Percentiles rank a stretch among this genome's conserved stretches.
phyloP scores from a whole-genome alignment of 2,329 filamentous ascomycete species.

The Pseudogymnoascus sp. region DNA sequence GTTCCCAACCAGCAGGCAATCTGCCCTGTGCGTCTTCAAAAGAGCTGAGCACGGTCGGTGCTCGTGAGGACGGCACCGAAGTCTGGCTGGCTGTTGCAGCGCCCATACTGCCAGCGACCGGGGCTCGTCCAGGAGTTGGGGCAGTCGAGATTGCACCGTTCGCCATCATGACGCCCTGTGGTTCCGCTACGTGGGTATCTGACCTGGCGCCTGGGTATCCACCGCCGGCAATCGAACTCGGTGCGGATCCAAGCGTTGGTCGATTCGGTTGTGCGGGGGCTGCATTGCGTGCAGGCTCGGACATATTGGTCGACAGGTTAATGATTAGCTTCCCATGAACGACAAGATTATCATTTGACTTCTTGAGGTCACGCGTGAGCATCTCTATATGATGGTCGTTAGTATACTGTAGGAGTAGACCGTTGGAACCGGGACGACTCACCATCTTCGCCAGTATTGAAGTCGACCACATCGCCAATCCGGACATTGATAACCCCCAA shows the following conservation, averaged over 20 bases:
- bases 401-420: conserved; percentile 13
- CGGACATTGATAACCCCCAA: conserved; percentile 95
- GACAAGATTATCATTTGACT: conserved; percentile 94
- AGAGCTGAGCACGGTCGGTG: conserved; percentile 60
- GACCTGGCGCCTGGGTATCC: conserved; percentile 26
- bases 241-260: conserved; percentile 27
- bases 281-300: conserved; percentile 49
- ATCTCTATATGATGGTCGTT: conserved; percentile 55
- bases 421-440: conserved; percentile 30
- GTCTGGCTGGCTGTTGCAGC: conserved; percentile 17
- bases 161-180: conserved; percentile 24
- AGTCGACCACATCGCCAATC: conserved; percentile 86
- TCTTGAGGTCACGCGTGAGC: conserved; percentile 94
- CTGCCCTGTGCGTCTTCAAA: conserved; percentile 96
- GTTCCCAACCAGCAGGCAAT: conserved; percentile 88
- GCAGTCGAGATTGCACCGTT: conserved; percentile 25
- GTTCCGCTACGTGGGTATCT: conserved; percentile 16
- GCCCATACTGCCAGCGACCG: conserved; percentile 28
- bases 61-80: conserved; percentile 19
- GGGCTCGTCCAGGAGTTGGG: conserved; percentile 28
- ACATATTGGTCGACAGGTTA: conserved; percentile 86
- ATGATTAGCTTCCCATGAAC: conserved; percentile 97
- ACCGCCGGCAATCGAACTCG: conserved; percentile 23
- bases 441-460: conserved; percentile 88
- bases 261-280: conserved; percentile 21